A percentile compares a stretch with the other conserved stretches of the same genome.
These are phyloP conservation scores for Cryptococcus neoformans DNA, from an alignment of 1,284 basidiomycete species.

Conservation along the genomic window DNA sequence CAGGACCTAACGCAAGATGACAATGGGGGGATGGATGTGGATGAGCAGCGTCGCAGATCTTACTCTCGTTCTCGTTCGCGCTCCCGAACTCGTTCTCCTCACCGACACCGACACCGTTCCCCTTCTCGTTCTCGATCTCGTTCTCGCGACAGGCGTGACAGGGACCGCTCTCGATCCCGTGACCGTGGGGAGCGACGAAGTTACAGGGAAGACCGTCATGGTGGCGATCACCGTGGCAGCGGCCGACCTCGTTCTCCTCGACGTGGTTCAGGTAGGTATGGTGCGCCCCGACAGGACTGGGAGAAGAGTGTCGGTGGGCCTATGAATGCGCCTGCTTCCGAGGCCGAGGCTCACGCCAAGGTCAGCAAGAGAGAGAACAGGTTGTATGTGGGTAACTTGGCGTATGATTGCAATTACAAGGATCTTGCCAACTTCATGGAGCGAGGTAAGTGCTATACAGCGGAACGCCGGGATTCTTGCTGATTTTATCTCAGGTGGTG, in stretches of 20 bases:
- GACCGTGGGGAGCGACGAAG: constrained; percentile 14
- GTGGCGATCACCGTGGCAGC: background rate
- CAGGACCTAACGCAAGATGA: constrained; percentile 8
- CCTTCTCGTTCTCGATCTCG: constrained; percentile 61
- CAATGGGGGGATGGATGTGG: background rate
- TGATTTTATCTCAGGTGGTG: constrained; percentile 61
- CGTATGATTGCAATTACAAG: constrained; percentile 95
- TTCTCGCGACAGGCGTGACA: constrained; percentile 21
- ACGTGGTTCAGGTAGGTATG: constrained; percentile 18
- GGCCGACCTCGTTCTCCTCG: constrained; percentile 3
- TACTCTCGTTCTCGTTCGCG: constrained; percentile 30
- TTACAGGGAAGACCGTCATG: constrained; percentile 3
- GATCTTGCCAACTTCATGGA: constrained; percentile 98
- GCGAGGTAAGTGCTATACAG: constrained; percentile 83
- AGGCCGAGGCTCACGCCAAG: constrained; percentile 84
- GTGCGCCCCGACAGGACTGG: constrained; percentile 22
- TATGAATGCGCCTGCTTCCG: constrained; percentile 84
- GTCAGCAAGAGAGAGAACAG: constrained; percentile 95
- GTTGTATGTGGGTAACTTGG: constrained; percentile 97
- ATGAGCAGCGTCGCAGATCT: constrained; percentile 19
- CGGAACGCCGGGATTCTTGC: constrained; percentile 1
- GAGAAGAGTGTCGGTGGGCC: constrained; percentile 72
- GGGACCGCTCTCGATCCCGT: constrained; percentile 16
- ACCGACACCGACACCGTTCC: constrained; percentile 60
- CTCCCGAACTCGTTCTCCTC: constrained; percentile 50